A percentile compares a stretch with the other conserved stretches of the same genome.
phyloP scores from a whole-genome alignment of 2,329 filamentous ascomycete species.

The Diaporthe eres region DNA sequence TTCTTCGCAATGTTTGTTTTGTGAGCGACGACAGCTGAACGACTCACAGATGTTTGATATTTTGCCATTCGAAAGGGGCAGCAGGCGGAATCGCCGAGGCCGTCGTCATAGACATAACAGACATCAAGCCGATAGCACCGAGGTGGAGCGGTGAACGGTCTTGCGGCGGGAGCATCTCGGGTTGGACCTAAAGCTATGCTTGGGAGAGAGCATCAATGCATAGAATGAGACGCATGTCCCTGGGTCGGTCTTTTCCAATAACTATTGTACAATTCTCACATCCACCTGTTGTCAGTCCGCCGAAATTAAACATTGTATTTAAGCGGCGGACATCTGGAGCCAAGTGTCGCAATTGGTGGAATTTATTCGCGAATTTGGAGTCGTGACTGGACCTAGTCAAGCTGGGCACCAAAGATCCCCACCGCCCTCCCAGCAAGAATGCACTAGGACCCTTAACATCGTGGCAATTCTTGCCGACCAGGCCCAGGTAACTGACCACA shows the following conservation, averaged over 20 bases:
- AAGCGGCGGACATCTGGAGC: not conserved
- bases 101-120: not conserved
- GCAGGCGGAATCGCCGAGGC: not conserved
- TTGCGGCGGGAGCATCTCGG: not conserved
- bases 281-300: not conserved
- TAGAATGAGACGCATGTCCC: not conserved
- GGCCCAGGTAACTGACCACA: too few species aligned
- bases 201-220: not conserved
- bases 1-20: not conserved
- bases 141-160: not conserved
- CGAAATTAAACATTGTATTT: not conserved
- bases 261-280: not conserved
- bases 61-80: conserved; percentile 44
- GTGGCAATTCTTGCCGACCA: conserved; percentile 13
- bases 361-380: conserved; percentile 10
- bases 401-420: not conserved
- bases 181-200: too few species aligned
- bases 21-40: not conserved
- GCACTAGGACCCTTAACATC: not conserved
- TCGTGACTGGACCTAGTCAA: not conserved
- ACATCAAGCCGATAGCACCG: not conserved
- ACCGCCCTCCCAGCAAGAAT: not conserved
- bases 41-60: conserved; percentile 46
- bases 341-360: conserved; percentile 24
- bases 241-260: not conserved